A percentile compares a stretch with the other conserved stretches of the same genome.
phyloP scores from a whole-genome alignment of 805 yeast genomes.

The Pichia heedii region DNA sequence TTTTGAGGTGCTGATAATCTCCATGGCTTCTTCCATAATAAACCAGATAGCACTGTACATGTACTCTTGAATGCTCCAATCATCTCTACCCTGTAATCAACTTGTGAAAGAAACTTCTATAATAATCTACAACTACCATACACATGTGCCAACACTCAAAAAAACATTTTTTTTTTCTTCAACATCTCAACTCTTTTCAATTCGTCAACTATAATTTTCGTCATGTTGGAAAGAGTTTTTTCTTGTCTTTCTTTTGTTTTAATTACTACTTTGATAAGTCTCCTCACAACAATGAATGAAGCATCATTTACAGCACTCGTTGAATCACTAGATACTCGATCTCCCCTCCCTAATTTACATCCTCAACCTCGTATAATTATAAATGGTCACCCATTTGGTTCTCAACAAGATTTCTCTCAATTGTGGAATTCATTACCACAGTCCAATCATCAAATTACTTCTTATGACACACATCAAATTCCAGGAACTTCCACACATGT shows the following conservation, averaged over 20 bases:
- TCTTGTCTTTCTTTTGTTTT: no score
- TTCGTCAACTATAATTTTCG: no score
- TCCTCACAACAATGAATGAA: conserved; percentile 3
- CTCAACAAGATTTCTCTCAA: conserved; percentile 45
- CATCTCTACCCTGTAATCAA: not conserved
- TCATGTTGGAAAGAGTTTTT: no score
- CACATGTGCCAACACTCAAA: no score
- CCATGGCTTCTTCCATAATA: conserved; percentile 74
- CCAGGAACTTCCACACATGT: conserved; percentile 18
- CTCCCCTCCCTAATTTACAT: conserved; percentile 37
- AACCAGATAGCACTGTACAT: conserved; percentile 54
- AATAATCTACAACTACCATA: no score
- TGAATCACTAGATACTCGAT: conserved; percentile 18
- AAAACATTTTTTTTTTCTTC: no score
- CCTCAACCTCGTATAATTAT: conserved; percentile 44
- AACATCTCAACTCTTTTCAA: no score
- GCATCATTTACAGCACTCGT: conserved; percentile 18
- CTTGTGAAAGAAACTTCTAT: not conserved
- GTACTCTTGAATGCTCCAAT: conserved; percentile 63
- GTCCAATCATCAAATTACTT: conserved; percentile 55
- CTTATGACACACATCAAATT: conserved; percentile 56
- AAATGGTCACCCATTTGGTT: conserved; percentile 49
- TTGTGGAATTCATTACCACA: conserved; percentile 48
- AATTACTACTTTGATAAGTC: no score
- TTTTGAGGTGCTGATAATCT: conserved; percentile 75